phyloP scores from a whole-genome alignment of 495 filamentous ascomycete species.

The Usnea hakonensis region DNA sequence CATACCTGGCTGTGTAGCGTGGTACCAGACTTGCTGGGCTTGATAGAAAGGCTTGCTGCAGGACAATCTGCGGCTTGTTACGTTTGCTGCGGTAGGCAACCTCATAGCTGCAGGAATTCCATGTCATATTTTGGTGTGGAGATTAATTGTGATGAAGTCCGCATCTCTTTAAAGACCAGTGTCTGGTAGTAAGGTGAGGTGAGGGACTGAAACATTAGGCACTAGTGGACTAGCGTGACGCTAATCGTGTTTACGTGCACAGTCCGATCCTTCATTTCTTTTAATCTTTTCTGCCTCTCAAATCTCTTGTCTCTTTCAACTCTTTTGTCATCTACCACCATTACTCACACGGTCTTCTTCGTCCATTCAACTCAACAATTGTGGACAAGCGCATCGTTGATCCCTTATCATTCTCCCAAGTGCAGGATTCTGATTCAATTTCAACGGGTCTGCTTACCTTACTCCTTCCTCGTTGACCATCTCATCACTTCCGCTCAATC shows the following conservation, averaged over 20 bases:
- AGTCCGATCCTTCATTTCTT: not conserved
- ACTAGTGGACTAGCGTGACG: not conserved
- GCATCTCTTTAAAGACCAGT: too few species aligned
- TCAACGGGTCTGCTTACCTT: not conserved
- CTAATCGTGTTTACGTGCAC: not conserved
- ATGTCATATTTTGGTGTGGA: too few species aligned
- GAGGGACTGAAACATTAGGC: not conserved
- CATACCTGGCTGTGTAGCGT: not conserved
- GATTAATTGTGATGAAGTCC: too few species aligned
- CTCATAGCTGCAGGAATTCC: not conserved
- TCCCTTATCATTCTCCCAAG: not conserved
- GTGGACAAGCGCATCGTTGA: constrained; percentile 27
- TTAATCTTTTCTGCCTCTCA: not conserved
- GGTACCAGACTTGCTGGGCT: not conserved
- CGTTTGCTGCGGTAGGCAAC: not conserved
- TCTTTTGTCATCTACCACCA: constrained; percentile 31
- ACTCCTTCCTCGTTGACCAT: not conserved
- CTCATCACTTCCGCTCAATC: not conserved
- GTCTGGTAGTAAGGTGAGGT: too few species aligned
- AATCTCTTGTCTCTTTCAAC: constrained; percentile 34
- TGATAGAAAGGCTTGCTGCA: not conserved
- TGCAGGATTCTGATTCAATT: not conserved
- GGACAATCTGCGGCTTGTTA: not conserved
- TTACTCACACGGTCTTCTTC: constrained; percentile 36
- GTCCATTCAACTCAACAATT: constrained; percentile 26